Evolutionary conservation across 2,329 filamentous ascomycete genomes (phyloP).

Genomic region (Grosmannia serpens): DNA sequence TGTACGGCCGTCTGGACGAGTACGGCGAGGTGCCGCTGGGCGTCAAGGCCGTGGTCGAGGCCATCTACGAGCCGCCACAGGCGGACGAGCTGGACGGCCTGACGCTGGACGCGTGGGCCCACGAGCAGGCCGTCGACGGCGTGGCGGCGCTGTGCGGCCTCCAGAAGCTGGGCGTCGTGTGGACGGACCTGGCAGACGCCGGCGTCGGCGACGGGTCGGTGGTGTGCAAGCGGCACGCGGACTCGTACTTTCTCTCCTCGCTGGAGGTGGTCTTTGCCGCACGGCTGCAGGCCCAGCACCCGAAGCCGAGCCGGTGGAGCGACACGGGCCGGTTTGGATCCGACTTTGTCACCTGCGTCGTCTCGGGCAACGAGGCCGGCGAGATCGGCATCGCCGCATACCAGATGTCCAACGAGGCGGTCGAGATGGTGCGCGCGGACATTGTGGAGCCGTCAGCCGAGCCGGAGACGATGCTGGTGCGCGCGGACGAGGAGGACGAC

Average conservation of each 20-base stretch:
- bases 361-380: slow-evolving; percentile 84
- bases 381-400: slow-evolving; percentile 85
- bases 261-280: slow-evolving; percentile 85
- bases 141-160: slow-evolving; percentile 75
- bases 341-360: slow-evolving; percentile 91
- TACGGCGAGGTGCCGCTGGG: slow-evolving; percentile 89
- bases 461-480: slow-evolving; percentile 86
- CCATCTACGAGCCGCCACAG: slow-evolving; percentile 93
- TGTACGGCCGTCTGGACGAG: slow-evolving; percentile 85
- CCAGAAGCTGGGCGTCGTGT: slow-evolving; percentile 83
- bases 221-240: slow-evolving; percentile 87
- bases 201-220: slow-evolving; percentile 75
- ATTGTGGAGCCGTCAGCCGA: slow-evolving; percentile 93
- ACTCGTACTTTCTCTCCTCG: slow-evolving; percentile 89
- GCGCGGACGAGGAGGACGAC: slow-evolving; percentile 79
- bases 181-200: slow-evolving; percentile 80
- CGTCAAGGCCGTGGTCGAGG: slow-evolving; percentile 89
- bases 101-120: slow-evolving; percentile 72
- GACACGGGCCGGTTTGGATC: slow-evolving; percentile 90
- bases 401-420: slow-evolving; percentile 87
- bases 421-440: slow-evolving; percentile 93
- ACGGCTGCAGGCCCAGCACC: slow-evolving; percentile 75
- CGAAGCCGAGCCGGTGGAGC: slow-evolving; percentile 91
- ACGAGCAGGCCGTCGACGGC: slow-evolving; percentile 69
- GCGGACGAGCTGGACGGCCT: slow-evolving; percentile 81